Evolutionary conservation across 1,284 basidiomycete genomes (phyloP), one percentile per base, ranked within the genome.

Genomic region (Austroboletus niveus): DNA sequence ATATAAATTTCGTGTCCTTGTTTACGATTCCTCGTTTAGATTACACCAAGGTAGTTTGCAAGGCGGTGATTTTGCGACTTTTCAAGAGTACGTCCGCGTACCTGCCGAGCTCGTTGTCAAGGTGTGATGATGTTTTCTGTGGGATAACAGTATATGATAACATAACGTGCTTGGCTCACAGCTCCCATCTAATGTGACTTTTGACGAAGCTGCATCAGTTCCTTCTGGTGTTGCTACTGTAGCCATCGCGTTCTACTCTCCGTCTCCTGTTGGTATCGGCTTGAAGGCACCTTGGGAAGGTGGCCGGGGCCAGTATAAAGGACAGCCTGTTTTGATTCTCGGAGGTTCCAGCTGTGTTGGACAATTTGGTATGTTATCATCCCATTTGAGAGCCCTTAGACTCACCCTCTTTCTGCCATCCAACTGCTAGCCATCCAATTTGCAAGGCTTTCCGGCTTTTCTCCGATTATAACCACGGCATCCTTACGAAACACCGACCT

Each of bases 321-420:
- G 60, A 27, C 59, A 65, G 47, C 59, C 72, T 4, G 52, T 65
- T 24, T 46, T 75, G 17, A 59, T 75, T n/a, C 50, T 74, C 24
- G 72, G 70, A 15, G 74, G 74, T 4, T 58, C 69, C 8, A 57
- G 61, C 8, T 66, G 65, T 14, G 67, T 74, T n/a, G 74, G 74
- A 5, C 63, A 70, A 58, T 73, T 61, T 38, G 60, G 68, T 68
- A 15, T 29, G 66, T 53, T 20, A 10, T n/a, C 20, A 2, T 9
- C 7, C 17, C 36, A 3, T 14, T 20, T 24, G 20, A 9, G 12
- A 3, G 2, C 17, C 35, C 20, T 30, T 17, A 22, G 11, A 22
- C 39, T 40, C 9, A 52, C 22, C 27, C 45, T 42, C 34, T 43
- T 32, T 7, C 15, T 27, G 14, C 9, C 11, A 22, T 8, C 1